Evolutionary conservation across 306 rosid species (phyloP).

Genomic region (Fagus sylvatica): DNA sequence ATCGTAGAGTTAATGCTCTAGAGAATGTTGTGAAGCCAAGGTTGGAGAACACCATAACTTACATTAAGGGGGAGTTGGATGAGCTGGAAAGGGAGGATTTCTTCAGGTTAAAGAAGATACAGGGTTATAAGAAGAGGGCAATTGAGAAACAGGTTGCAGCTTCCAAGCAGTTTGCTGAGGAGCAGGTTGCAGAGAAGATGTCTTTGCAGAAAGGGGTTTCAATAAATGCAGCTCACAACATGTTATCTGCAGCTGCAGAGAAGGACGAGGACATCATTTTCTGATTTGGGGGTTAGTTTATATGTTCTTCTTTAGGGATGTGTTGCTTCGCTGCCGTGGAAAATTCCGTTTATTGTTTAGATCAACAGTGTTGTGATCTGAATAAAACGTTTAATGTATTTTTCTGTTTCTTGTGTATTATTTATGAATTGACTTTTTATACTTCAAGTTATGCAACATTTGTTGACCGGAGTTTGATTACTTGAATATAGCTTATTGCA

Average conservation of each 20-base stretch:
- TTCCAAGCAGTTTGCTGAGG: conserved; percentile 53
- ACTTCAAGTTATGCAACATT: conserved; percentile 17
- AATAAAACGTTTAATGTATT: conserved; percentile 32
- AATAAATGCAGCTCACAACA: conserved; percentile 48
- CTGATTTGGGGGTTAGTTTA: conserved; percentile 38
- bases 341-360: conserved; percentile 6
- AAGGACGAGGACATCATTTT: conserved; percentile 85
- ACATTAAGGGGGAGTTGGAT: conserved; percentile 89
- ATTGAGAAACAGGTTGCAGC: conserved; percentile 61
- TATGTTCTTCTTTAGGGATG: conserved; percentile 17
- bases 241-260: conserved; percentile 51
- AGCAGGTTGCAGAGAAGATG: conserved; percentile 52
- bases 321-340: neutral
- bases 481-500: neutral
- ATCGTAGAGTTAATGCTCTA: conserved; percentile 90
- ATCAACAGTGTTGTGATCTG: neutral
- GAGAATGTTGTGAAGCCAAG: conserved; percentile 92
- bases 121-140: conserved; percentile 83
- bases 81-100: conserved; percentile 96
- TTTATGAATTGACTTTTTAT: neutral
- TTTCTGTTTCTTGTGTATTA: conserved; percentile 26
- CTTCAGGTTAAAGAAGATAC: conserved; percentile 95
- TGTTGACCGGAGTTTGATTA: neutral
- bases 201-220: conserved; percentile 62
- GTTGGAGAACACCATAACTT: conserved; percentile 80